Conservation (phyloP, 495 filamentous ascomycete species). For the Tuber umbilicatum region DNA sequence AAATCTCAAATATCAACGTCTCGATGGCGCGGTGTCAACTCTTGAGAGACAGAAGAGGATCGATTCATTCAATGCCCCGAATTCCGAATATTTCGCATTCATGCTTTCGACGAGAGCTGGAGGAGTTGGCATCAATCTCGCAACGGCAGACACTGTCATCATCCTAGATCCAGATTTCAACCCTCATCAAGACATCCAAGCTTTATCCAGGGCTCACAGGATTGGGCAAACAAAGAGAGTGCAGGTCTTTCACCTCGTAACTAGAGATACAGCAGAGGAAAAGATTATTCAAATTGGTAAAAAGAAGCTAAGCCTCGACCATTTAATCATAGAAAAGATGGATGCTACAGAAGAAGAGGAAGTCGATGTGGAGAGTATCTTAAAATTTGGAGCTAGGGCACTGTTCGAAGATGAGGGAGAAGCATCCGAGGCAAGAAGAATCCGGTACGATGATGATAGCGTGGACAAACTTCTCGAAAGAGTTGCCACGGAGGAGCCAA, state of each 20-base stretch:
- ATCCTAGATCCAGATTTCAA: conserved; percentile 98
- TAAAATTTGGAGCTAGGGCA: conserved; percentile 79
- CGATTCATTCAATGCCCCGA: conserved; percentile 81
- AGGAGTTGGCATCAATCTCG: conserved; percentile 95
- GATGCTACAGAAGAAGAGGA: conserved; percentile 65
- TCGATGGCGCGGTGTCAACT: conserved; percentile 75
- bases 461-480: conserved; percentile 86
- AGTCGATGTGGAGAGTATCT: conserved; percentile 76
- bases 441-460: conserved; percentile 70
- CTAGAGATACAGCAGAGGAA: conserved; percentile 80
- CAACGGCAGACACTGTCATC: conserved; percentile 95
- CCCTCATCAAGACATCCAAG: conserved; percentile 95
- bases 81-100: conserved; percentile 79
- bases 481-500: conserved; percentile 67
- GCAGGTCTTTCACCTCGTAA: conserved; percentile 88
- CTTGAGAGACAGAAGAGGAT: conserved; percentile 90
- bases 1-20: conserved; percentile 62
- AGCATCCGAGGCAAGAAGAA: conserved; percentile 49
- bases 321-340: conserved; percentile 86
- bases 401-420: conserved; percentile 71
- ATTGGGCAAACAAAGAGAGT: conserved; percentile 96
- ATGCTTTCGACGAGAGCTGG: conserved; percentile 88
- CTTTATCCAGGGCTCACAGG: conserved; percentile 84
- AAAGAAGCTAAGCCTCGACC: conserved; percentile 89
- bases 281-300: conserved; percentile 94